Evolutionary conservation across 345 rosid genomes (phyloP), one percentile per base, ranked within the genome.

Genomic region (Boechera divaricarpa): DNA sequence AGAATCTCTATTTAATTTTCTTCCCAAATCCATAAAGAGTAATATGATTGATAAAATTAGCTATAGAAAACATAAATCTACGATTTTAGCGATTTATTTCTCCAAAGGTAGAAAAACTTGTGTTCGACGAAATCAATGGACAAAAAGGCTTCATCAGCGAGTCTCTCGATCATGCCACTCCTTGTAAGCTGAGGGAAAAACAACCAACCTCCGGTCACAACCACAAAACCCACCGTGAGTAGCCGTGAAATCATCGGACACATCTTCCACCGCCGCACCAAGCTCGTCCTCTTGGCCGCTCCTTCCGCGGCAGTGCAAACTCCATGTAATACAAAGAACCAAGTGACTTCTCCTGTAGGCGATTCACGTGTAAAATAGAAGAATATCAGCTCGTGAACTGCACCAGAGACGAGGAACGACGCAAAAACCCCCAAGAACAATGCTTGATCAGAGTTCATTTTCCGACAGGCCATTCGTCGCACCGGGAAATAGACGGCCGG

Each of bases 401-500:
- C 15, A 32, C 86, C 86, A 0, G 85, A 85, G 6, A 81, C 83
- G 0, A 74, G 3, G 38, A 85, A 85, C 7, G 82, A 0, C 0
- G 79, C 77, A 3, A 79, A 56, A 16, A 80, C 41, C 7, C 63
- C 82, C 3, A 60, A 0, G 3, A 75, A 16, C 33, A 56, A 3
- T 47, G 76, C 76, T 6, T 12, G 15, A 41, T 48, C 65, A 0
- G 79, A n/a, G 15, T 54, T 52, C 56, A 74, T 1, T 56, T 4
- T 60, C 41, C 12, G 9, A 2, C 8, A 21, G 3, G 76, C 21
- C 4, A 61, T 5, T 16, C 63, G 26, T 10, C 82, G 52, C 0
- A 83, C 62, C 0, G 90, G 90, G 1, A 3, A 2, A 78, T 83
- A 82, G 1, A 86, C 82, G 5, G 89, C 55, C 1, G 83, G 84